These are phyloP conservation scores for Xylaria multiplex DNA, from an alignment of 2,329 filamentous ascomycete genomes.

Conservation along the genomic window DNA sequence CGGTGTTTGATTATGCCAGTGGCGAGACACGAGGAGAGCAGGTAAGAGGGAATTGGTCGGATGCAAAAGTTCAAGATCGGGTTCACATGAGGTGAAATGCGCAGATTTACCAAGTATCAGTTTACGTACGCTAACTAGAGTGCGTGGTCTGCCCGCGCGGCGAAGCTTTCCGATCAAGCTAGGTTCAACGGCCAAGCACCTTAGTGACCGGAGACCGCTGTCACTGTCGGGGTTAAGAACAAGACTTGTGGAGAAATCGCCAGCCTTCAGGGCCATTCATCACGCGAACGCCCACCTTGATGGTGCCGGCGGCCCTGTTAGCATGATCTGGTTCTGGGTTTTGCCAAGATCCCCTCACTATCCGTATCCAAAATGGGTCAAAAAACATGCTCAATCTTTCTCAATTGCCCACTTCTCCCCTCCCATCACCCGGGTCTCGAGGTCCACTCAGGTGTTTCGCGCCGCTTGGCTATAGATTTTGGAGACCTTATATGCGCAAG, in stretches of 20 bases:
- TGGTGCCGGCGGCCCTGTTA: neutral
- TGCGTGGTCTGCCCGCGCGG: constrained; percentile 2
- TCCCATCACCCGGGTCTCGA: constrained; percentile 2
- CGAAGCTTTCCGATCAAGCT: neutral
- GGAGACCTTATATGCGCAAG: constrained; percentile 11
- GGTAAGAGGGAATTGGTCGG: constrained; percentile 13
- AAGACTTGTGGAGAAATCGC: constrained; percentile 2
- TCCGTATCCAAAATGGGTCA: constrained; percentile 21
- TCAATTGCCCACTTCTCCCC: constrained; percentile 37
- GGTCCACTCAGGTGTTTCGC: neutral
- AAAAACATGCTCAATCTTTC: constrained; percentile 50
- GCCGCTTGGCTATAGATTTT: constrained; percentile 12
- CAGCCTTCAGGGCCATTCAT: constrained; percentile 11
- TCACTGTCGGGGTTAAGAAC: constrained; percentile 9
- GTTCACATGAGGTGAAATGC: constrained; percentile 12
- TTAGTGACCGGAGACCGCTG: neutral
- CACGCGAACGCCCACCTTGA: neutral
- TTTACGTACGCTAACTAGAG: neutral
- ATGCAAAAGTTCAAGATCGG: neutral
- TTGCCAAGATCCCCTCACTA: constrained; percentile 32
- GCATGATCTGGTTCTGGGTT: neutral
- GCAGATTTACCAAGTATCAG: constrained; percentile 12
- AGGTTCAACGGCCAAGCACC: constrained; percentile 1
- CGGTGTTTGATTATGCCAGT: no score
- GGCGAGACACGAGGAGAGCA: constrained; percentile 4